A percentile compares a stretch with the other conserved stretches of the same genome.
Evolutionary conservation across 345 rosid species (phyloP).

Genomic region (Populus tremula): DNA sequence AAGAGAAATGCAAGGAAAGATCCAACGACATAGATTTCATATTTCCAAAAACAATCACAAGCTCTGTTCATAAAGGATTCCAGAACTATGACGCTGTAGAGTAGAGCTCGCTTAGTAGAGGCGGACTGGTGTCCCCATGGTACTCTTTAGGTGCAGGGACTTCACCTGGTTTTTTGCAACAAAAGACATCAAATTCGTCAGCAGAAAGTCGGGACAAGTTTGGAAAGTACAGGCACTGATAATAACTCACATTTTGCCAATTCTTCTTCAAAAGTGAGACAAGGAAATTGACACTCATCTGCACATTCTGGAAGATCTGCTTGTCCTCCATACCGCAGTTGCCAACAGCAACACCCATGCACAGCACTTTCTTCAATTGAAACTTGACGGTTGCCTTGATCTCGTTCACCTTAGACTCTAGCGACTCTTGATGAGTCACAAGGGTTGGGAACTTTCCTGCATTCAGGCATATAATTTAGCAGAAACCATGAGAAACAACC

Average conservation of each 20-base stretch:
- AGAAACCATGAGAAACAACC: background rate
- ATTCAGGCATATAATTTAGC: background rate
- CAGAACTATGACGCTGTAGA: background rate
- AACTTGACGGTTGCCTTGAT: slow-evolving; percentile 36
- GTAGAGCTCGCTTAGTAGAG: slow-evolving; percentile 8
- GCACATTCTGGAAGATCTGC: slow-evolving; percentile 43
- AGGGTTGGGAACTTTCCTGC: slow-evolving; percentile 41
- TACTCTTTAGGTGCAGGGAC: slow-evolving; percentile 32
- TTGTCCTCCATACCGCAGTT: slow-evolving; percentile 38
- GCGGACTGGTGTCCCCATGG: slow-evolving; percentile 25
- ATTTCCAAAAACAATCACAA: background rate
- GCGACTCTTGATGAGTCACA: slow-evolving; percentile 35
- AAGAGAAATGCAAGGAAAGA: background rate
- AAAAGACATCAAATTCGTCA: background rate
- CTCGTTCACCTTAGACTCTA: slow-evolving; percentile 37
- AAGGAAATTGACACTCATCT: slow-evolving; percentile 36
- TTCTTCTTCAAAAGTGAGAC: slow-evolving; percentile 36
- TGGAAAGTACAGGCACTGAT: background rate
- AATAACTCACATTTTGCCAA: slow-evolving; percentile 38
- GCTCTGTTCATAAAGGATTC: background rate
- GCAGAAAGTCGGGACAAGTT: background rate
- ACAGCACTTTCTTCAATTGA: slow-evolving; percentile 37
- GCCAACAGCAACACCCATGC: slow-evolving; percentile 46
- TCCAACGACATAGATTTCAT: background rate
- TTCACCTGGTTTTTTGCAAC: slow-evolving; percentile 19